Evolutionary conservation across 345 rosid species (phyloP).

Genomic region (Syzygium grande): DNA sequence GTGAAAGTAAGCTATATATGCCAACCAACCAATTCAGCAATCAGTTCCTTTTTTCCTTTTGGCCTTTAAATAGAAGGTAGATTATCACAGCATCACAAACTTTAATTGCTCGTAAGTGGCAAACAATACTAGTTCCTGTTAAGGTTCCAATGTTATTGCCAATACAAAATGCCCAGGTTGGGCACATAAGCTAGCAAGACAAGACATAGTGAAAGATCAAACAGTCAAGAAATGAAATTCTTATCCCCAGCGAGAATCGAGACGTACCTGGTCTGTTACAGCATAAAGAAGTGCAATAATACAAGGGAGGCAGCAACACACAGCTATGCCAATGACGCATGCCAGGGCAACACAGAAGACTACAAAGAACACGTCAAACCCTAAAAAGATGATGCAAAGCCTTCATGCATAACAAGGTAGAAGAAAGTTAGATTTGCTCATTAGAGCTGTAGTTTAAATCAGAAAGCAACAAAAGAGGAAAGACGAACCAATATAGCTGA

Average conservation of each 20-base stretch:
- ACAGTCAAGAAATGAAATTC: neutral
- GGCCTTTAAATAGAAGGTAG: neutral
- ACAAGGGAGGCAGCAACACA: constrained; percentile 97
- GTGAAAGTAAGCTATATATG: neutral
- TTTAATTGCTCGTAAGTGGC: neutral
- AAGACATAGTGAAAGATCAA: neutral
- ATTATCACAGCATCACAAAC: neutral
- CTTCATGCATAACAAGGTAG: constrained; percentile 31
- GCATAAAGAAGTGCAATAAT: constrained; percentile 95
- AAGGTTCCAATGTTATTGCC: neutral
- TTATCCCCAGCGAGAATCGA: neutral
- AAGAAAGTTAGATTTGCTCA: constrained; percentile 6
- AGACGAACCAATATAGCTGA: constrained; percentile 80
- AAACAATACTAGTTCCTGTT: neutral
- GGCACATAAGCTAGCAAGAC: neutral
- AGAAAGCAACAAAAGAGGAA: neutral
- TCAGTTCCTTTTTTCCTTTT: neutral
- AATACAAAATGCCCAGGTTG: neutral
- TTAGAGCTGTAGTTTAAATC: neutral
- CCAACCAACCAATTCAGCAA: neutral
- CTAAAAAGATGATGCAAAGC: constrained; percentile 89
- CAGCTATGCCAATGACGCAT: constrained; percentile 92
- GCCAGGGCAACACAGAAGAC: constrained; percentile 94
- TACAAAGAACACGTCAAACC: constrained; percentile 96
- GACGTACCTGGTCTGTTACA: constrained; percentile 83